Conservation (phyloP, 257 asterid genomes). For the Solanum bulbocastanum region DNA sequence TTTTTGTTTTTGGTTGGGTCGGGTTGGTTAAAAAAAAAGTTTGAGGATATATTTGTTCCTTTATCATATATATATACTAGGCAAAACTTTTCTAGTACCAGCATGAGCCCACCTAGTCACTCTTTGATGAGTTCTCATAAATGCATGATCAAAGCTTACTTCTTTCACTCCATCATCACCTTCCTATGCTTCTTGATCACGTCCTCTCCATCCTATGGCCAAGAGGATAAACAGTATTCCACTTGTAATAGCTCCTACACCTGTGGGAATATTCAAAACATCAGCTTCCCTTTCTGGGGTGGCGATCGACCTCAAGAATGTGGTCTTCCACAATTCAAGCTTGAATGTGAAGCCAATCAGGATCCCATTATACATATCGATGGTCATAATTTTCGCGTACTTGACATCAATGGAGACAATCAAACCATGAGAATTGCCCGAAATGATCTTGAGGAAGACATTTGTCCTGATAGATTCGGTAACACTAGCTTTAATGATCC, state of each 20-base stretch:
- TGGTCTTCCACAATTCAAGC: slow-evolving; percentile 30
- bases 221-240: neutral
- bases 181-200: neutral
- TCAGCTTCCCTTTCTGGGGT: slow-evolving; percentile 40
- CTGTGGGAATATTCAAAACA: slow-evolving; percentile 9
- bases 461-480: slow-evolving; percentile 1
- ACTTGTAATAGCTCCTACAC: neutral
- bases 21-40: no score
- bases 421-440: slow-evolving; percentile 5
- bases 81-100: neutral
- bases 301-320: slow-evolving; percentile 28
- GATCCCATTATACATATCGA: neutral
- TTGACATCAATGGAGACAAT: neutral
- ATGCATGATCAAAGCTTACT: neutral
- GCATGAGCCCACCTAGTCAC: neutral
- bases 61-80: no score
- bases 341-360: slow-evolving; percentile 14
- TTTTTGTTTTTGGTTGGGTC: no score
- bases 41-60: no score
- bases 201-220: neutral
- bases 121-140: neutral
- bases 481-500: neutral
- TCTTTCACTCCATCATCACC: neutral
- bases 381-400: neutral
- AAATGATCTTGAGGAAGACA: slow-evolving; percentile 1